These are phyloP conservation scores for Fomitopsis serialis DNA, from an alignment of 768 basidiomycete species.

Conservation along the genomic window DNA sequence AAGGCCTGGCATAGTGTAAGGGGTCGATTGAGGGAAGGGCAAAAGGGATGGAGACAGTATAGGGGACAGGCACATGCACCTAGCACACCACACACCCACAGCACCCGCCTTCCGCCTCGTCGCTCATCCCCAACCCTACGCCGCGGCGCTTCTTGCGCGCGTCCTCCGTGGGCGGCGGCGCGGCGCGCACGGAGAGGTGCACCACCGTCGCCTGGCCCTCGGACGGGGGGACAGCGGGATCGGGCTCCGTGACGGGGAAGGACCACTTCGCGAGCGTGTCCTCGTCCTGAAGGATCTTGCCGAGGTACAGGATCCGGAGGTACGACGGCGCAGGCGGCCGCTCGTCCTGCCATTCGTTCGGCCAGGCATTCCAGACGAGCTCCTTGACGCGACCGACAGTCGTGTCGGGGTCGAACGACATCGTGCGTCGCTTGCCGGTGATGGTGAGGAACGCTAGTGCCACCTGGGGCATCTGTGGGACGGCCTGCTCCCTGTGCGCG, in stretches of 20 bases:
- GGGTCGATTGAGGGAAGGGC: no score
- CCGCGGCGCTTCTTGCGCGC: slow-evolving; percentile 36
- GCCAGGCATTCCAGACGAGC: slow-evolving; percentile 81
- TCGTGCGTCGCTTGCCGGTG: slow-evolving; percentile 60
- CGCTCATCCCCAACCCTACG: slow-evolving; percentile 15
- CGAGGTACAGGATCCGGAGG: slow-evolving; percentile 70
- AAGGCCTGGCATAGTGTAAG: no score
- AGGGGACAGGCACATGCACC: no score
- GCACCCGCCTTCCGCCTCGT: slow-evolving; percentile 26
- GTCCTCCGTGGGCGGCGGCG: slow-evolving; percentile 43
- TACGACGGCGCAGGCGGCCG: slow-evolving; percentile 74
- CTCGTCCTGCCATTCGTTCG: slow-evolving; percentile 74
- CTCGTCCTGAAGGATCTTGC: slow-evolving; percentile 78
- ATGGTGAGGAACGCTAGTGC: slow-evolving; percentile 69
- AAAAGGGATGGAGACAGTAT: no score
- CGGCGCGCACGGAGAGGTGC: slow-evolving; percentile 67
- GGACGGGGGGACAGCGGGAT: slow-evolving; percentile 20
- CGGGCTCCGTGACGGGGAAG: slow-evolving; percentile 20
- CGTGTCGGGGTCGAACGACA: slow-evolving; percentile 71
- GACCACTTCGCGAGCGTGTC: slow-evolving; percentile 52
- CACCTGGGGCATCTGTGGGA: slow-evolving; percentile 60
- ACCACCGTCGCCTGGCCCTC: slow-evolving; percentile 55
- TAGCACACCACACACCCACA: slow-evolving; percentile 38
- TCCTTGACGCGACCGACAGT: slow-evolving; percentile 76
- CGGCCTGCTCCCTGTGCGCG: slow-evolving; percentile 8